Conservation (phyloP, 2,329 filamentous ascomycete genomes). For the Nemania sp. region DNA sequence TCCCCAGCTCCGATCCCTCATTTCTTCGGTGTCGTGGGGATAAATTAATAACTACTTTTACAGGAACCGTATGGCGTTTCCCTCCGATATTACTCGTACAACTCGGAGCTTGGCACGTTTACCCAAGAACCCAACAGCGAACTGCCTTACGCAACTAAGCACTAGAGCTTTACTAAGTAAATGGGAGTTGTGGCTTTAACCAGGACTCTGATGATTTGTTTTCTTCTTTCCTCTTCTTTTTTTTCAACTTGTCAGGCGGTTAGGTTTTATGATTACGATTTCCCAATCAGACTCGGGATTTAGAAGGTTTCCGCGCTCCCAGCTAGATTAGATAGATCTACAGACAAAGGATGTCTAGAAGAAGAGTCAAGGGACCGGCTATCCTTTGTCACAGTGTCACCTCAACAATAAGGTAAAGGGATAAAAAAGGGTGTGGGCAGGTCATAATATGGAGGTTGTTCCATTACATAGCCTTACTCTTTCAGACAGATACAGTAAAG, state of each 20-base stretch:
- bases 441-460: too few species aligned
- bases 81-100: conserved; percentile 23
- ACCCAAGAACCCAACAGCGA: conserved; percentile 27
- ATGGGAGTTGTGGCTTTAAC: background rate
- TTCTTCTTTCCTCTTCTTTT: too few species aligned
- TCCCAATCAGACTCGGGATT: background rate
- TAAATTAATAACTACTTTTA: background rate
- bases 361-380: too few species aligned
- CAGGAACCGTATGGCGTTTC: conserved; percentile 36
- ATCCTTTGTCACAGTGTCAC: too few species aligned
- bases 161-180: background rate
- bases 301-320: background rate
- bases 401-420: too few species aligned
- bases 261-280: background rate
- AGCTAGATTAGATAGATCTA: conserved; percentile 1
- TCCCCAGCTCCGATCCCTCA: background rate
- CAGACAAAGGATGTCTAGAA: background rate
- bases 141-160: conserved; percentile 19
- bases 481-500: too few species aligned
- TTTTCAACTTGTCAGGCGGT: background rate
- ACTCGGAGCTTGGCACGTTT: conserved; percentile 24
- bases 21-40: background rate
- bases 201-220: background rate
- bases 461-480: too few species aligned
- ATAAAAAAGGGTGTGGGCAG: too few species aligned